Conservation (phyloP, 371 early-diverging fungal genomes). For the Capillidium heterosporum region DNA sequence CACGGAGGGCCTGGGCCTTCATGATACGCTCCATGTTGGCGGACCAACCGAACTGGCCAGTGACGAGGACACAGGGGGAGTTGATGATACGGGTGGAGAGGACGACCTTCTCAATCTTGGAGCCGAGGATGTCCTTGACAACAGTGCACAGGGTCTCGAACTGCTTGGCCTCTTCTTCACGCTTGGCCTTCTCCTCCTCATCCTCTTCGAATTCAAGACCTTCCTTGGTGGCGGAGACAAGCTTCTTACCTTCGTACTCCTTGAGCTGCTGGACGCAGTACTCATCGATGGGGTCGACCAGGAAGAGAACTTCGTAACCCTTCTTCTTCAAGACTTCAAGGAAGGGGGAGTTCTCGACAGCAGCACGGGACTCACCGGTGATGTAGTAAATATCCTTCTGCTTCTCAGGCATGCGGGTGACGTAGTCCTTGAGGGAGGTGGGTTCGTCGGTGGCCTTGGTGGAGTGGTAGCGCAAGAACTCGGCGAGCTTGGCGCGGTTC, state of each 20-base stretch:
- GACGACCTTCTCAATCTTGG: slow-evolving; percentile 96
- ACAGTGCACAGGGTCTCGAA: slow-evolving; percentile 65
- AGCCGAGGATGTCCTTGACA: slow-evolving; percentile 85
- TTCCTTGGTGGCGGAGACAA: slow-evolving; percentile 95
- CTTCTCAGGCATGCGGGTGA: slow-evolving; percentile 63
- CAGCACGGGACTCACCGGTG: slow-evolving; percentile 89
- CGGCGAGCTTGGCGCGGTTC: slow-evolving; percentile 73
- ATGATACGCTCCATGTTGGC: slow-evolving; percentile 99
- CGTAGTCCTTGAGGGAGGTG: slow-evolving; percentile 85
- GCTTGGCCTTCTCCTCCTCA: slow-evolving; percentile 81
- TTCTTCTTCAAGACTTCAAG: slow-evolving; percentile 94
- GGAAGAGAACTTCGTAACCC: slow-evolving; percentile 90
- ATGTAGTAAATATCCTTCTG: slow-evolving; percentile 91
- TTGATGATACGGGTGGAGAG: slow-evolving; percentile 85
- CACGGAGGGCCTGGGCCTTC: slow-evolving; percentile 97
- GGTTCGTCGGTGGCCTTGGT: slow-evolving; percentile 81
- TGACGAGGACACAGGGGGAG: slow-evolving; percentile 94
- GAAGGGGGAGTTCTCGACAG: slow-evolving; percentile 95
- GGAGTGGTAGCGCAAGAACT: slow-evolving; percentile 80
- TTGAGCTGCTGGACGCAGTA: slow-evolving; percentile 94
- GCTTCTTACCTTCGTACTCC: slow-evolving; percentile 97
- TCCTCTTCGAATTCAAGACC: slow-evolving; percentile 96
- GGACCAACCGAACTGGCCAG: slow-evolving; percentile 96
- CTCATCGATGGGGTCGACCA: slow-evolving; percentile 92
- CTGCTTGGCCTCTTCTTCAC: slow-evolving; percentile 65